A percentile compares a stretch with the other conserved stretches of the same genome.
Conservation (phyloP, 2,329 filamentous ascomycete species). For the Gnomoniopsis sp. region DNA sequence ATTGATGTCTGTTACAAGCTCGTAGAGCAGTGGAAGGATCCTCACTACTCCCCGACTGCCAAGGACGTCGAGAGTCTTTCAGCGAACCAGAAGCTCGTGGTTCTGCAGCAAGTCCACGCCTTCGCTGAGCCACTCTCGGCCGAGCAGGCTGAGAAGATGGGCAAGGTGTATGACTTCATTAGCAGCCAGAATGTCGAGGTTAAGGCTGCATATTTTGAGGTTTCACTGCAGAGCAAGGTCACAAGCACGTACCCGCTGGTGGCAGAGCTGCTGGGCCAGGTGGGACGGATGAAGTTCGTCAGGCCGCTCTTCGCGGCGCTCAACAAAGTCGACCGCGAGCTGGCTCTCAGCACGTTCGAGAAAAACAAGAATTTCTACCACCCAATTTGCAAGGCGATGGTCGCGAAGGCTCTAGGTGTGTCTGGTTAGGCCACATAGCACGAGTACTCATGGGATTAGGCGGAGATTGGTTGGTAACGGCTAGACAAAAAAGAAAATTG, state of each 20-base stretch:
- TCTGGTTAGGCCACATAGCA: constrained; percentile 8
- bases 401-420: constrained; percentile 74
- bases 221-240: constrained; percentile 75
- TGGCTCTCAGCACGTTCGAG: constrained; percentile 80
- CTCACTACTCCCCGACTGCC: constrained; percentile 60
- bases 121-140: constrained; percentile 62
- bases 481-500: too few relatives aligned
- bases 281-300: constrained; percentile 97
- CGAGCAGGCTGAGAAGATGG: constrained; percentile 68
- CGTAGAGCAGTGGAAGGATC: constrained; percentile 74
- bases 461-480: too few relatives aligned
- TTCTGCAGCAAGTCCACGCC: constrained; percentile 72
- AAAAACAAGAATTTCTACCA: constrained; percentile 92
- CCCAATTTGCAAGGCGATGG: constrained; percentile 82
- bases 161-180: constrained; percentile 68
- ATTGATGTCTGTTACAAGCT: constrained; percentile 83
- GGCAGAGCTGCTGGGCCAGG: constrained; percentile 70
- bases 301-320: constrained; percentile 77
- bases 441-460: background rate
- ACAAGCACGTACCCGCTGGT: constrained; percentile 66
- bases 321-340: constrained; percentile 66
- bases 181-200: constrained; percentile 85
- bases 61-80: constrained; percentile 72
- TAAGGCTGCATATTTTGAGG: constrained; percentile 72
- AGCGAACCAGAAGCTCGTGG: constrained; percentile 87